Percentiles rank a stretch among this genome's conserved stretches.
phyloP scores from a whole-genome alignment of 2,329 filamentous ascomycete genomes.

The Fonsecaea pedrosoi region DNA sequence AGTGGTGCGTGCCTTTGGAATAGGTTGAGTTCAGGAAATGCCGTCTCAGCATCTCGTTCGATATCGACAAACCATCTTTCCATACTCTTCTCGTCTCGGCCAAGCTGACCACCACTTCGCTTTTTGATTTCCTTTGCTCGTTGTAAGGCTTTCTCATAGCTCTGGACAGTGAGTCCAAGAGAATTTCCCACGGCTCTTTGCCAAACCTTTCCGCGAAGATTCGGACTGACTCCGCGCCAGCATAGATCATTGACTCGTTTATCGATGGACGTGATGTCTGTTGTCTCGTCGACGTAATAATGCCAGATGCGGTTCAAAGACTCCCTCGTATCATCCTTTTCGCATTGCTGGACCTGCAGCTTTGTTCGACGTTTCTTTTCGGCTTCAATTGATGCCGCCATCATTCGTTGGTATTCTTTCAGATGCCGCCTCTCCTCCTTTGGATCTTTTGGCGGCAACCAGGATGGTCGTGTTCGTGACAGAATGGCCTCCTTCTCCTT shows the following conservation, averaged over 20 bases:
- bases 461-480: slow-evolving; percentile 71
- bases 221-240: slow-evolving; percentile 68
- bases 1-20: slow-evolving; percentile 63
- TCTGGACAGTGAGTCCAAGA: slow-evolving; percentile 61
- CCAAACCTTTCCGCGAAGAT: slow-evolving; percentile 65
- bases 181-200: slow-evolving; percentile 67
- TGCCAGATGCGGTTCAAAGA: slow-evolving; percentile 67
- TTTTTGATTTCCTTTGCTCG: slow-evolving; percentile 59
- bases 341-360: slow-evolving; percentile 55
- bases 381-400: slow-evolving; percentile 66
- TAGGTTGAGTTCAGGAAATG: slow-evolving; percentile 65
- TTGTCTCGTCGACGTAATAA: slow-evolving; percentile 65
- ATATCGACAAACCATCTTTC: slow-evolving; percentile 62
- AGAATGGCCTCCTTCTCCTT: slow-evolving; percentile 71
- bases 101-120: slow-evolving; percentile 47
- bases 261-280: slow-evolving; percentile 62
- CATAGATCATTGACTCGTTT: slow-evolving; percentile 66
- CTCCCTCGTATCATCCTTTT: slow-evolving; percentile 59
- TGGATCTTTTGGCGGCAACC: slow-evolving; percentile 74
- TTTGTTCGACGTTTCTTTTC: slow-evolving; percentile 61
- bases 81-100: slow-evolving; percentile 52
- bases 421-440: slow-evolving; percentile 90
- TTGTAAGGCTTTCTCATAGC: slow-evolving; percentile 63
- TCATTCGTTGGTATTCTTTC: slow-evolving; percentile 72
- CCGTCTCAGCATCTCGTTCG: slow-evolving; percentile 59